Conservation (phyloP, 2,329 filamentous ascomycete species). For the Trichoderma sp. region DNA sequence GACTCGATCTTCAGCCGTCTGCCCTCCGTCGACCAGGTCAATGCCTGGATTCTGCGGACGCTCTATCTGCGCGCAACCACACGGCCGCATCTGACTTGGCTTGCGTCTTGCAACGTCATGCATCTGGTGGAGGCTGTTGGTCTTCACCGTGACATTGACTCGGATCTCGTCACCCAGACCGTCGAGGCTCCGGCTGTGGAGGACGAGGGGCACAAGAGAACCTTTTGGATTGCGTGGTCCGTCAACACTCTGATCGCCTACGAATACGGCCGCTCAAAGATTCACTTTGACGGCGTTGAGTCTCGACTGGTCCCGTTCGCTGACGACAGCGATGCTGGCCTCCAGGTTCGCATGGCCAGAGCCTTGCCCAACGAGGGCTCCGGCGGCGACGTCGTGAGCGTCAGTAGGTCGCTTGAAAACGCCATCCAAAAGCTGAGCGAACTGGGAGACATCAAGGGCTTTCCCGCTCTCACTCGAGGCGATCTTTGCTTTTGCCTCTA, state of each 20-base stretch:
- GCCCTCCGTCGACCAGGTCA: slow-evolving; percentile 27
- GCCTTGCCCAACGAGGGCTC: neutral
- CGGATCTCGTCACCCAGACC: neutral
- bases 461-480: slow-evolving; percentile 23
- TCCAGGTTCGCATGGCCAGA: slow-evolving; percentile 6
- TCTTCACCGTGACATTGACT: slow-evolving; percentile 25
- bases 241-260: slow-evolving; percentile 26
- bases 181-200: slow-evolving; percentile 1
- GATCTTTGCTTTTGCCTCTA: slow-evolving; percentile 26
- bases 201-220: slow-evolving; percentile 23
- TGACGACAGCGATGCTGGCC: neutral
- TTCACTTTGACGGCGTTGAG: slow-evolving; percentile 8
- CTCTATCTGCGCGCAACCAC: slow-evolving; percentile 28
- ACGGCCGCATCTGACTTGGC: slow-evolving; percentile 26
- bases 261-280: slow-evolving; percentile 26
- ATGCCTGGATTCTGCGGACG: slow-evolving; percentile 28
- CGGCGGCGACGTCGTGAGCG: neutral
- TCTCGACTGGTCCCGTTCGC: neutral
- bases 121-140: slow-evolving; percentile 27
- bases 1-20: slow-evolving; percentile 11
- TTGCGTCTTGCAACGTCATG: slow-evolving; percentile 27
- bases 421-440: slow-evolving; percentile 13
- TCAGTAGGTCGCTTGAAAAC: slow-evolving; percentile 19
- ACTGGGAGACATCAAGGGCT: slow-evolving; percentile 2
- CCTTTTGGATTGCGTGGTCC: slow-evolving; percentile 27